phyloP scores from a whole-genome alignment of 495 filamentous ascomycete genomes.

The Astrothelium subdiscretum region DNA sequence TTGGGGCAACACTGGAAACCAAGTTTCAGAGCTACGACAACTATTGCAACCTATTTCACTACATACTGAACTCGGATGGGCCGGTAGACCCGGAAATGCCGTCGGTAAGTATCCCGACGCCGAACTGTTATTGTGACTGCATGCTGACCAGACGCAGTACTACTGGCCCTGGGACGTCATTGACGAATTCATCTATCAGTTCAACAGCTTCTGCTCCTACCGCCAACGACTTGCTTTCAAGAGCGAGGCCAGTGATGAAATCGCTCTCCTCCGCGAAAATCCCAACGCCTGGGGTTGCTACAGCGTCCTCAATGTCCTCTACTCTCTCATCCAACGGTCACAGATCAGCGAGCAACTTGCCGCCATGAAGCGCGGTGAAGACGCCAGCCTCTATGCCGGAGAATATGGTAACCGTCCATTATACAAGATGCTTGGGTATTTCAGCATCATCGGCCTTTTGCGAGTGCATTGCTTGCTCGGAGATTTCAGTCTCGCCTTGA shows the following conservation, averaged over 20 bases:
- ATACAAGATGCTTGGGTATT: conserved; percentile 97
- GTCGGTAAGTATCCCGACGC: conserved; percentile 46
- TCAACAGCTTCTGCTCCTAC: conserved; percentile 97
- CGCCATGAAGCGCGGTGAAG: conserved; percentile 88
- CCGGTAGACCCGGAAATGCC: conserved; percentile 93
- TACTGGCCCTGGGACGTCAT: conserved; percentile 99
- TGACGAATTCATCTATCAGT: conserved; percentile 99
- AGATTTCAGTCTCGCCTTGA: conserved; percentile 94
- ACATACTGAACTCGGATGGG: conserved; percentile 95
- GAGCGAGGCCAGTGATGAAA: conserved; percentile 77
- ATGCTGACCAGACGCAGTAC: conserved; percentile 46
- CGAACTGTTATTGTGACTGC: background rate
- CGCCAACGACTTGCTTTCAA: conserved; percentile 81
- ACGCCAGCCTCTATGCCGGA: conserved; percentile 70
- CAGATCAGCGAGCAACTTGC: conserved; percentile 95
- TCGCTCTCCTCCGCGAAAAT: conserved; percentile 81
- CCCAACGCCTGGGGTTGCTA: conserved; percentile 99
- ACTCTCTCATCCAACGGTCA: conserved; percentile 94
- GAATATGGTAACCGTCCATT: conserved; percentile 87
- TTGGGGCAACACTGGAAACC: conserved; percentile 81
- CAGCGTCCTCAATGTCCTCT: conserved; percentile 96
- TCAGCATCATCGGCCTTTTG: conserved; percentile 94
- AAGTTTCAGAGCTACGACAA: conserved; percentile 98
- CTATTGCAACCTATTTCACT: conserved; percentile 98
- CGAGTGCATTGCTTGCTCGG: conserved; percentile 93